These are phyloP conservation scores for Penicillium goetzii DNA, from an alignment of 495 filamentous ascomycete genomes.

Conservation along the genomic window DNA sequence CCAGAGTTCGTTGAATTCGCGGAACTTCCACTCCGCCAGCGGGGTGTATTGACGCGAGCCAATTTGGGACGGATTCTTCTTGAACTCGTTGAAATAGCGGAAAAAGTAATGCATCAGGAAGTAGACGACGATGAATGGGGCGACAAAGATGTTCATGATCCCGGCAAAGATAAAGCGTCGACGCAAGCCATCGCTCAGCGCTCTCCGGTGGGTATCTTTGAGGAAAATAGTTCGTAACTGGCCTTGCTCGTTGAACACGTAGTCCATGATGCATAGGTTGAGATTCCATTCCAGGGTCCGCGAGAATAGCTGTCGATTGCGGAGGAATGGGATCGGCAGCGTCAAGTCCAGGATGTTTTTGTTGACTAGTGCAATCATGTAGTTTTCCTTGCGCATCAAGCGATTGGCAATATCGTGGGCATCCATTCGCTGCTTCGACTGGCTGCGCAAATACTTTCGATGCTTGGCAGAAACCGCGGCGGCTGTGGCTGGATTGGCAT, in stretches of 20 bases:
- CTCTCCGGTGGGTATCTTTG: conserved; percentile 75
- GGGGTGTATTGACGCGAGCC: conserved; percentile 88
- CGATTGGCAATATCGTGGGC: conserved; percentile 97
- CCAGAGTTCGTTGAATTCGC: conserved; percentile 95
- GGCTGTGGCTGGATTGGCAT: conserved; percentile 84
- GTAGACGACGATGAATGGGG: conserved; percentile 82
- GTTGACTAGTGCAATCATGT: conserved; percentile 93
- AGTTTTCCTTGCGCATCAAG: conserved; percentile 95
- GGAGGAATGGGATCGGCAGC: conserved; percentile 81
- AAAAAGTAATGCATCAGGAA: conserved; percentile 87
- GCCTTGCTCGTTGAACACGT: conserved; percentile 85
- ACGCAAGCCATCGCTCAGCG: conserved; percentile 75
- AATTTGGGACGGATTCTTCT: conserved; percentile 84
- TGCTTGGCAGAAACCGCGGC: conserved; percentile 61
- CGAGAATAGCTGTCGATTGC: conserved; percentile 77
- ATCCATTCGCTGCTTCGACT: conserved; percentile 94
- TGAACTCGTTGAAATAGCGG: conserved; percentile 92
- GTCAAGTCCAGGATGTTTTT: conserved; percentile 91
- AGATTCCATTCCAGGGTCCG: conserved; percentile 86
- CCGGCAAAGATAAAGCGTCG: conserved; percentile 79
- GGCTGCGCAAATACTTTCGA: conserved; percentile 73
- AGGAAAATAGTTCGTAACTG: conserved; percentile 84
- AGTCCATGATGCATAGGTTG: conserved; percentile 85
- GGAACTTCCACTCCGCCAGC: conserved; percentile 95
- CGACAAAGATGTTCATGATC: conserved; percentile 80